Base-by-base conservation (phyloP, 2,329 filamentous ascomycete species). In the Phaeosphaeria sp. region DNA sequence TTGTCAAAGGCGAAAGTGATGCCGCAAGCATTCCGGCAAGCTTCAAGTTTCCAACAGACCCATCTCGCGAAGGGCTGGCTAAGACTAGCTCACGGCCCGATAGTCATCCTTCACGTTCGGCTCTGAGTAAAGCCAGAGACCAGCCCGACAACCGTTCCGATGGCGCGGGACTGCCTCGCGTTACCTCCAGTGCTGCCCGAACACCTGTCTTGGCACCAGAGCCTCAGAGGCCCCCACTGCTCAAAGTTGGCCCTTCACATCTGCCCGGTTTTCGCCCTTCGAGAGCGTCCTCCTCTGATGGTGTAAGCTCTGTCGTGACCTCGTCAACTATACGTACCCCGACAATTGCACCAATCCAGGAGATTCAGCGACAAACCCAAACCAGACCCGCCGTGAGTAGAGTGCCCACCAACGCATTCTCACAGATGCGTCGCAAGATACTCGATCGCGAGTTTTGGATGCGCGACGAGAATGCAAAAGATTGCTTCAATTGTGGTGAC, bases 381-480 rank as follows among this genome's bases (percentile, higher is more conserved):
- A 49, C 56, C 5, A 64, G 56, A 4, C 58, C 67, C 21, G 74
- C 73, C 6, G 57, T 59, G 30, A 69, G 75, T 55, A 77, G 78
- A 60, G 73, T 84, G 53, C 79, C 81, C 15, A 72, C 64, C 21
- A 73, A 61, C 36, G 64, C 73, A 3, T 69, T 76, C 27, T 71
- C 76, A 49, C 89, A 91, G 66, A 90, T 97, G 82, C 88, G 90
- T 61, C 91, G 92, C 69, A 93, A 94, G 71, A 89, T 99, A 7
- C 80, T 98, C 46, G 96, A 91, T 74, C 95, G 93, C 71, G 93
- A 98, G 67, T 98, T 97, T 68, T 98, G 94, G 95, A 99, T 99
- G 95, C 91, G 93, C 58, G 95, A 99, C 74, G 95, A 98, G 72
- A 97, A 96, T 61, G 96, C 94, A 58, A 98, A 96, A 74, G 94